Conservation (phyloP, 352 stramenopile species). For the Pythium volutum region DNA sequence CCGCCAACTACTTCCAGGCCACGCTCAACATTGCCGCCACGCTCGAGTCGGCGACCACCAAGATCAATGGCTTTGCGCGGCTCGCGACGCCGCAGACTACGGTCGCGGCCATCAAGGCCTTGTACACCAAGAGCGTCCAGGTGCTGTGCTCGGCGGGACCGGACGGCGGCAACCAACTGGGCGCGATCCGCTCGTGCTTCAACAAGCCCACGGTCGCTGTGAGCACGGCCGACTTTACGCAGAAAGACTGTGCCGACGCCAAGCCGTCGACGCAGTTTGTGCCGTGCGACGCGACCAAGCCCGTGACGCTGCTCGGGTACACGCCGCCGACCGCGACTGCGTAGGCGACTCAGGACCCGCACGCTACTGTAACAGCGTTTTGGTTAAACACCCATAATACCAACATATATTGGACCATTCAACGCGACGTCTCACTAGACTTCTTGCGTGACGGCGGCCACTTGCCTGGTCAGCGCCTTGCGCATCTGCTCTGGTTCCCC, state of each 20-base stretch:
- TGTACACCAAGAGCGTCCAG: slow-evolving; percentile 64
- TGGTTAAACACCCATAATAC: no score
- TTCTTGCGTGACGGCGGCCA: no score
- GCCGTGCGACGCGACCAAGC: slow-evolving; percentile 39
- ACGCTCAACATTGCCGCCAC: slow-evolving; percentile 48
- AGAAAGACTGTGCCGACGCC: slow-evolving; percentile 52
- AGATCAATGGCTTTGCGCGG: slow-evolving; percentile 52
- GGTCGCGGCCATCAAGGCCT: slow-evolving; percentile 22
- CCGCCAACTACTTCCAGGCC: slow-evolving; percentile 63
- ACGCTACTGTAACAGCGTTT: no score
- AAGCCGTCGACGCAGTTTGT: slow-evolving; percentile 43
- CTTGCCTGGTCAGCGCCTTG: no score
- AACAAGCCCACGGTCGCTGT: slow-evolving; percentile 31
- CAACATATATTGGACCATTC: no score
- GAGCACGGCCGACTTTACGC: slow-evolving; percentile 35
- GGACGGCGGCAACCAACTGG: slow-evolving; percentile 58
- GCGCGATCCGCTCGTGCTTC: slow-evolving; percentile 62
- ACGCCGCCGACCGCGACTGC: slow-evolving; percentile 6
- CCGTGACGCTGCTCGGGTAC: slow-evolving; percentile 50
- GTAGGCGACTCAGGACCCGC: no score
- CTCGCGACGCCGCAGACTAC: not conserved
- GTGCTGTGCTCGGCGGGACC: slow-evolving; percentile 56
- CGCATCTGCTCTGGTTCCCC: no score
- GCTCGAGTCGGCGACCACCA: slow-evolving; percentile 32
- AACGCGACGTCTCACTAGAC: no score